Evolutionary conservation across 1,284 basidiomycete genomes (phyloP), one percentile per base, ranked within the genome.

Genomic region (Tylopilus sp.): DNA sequence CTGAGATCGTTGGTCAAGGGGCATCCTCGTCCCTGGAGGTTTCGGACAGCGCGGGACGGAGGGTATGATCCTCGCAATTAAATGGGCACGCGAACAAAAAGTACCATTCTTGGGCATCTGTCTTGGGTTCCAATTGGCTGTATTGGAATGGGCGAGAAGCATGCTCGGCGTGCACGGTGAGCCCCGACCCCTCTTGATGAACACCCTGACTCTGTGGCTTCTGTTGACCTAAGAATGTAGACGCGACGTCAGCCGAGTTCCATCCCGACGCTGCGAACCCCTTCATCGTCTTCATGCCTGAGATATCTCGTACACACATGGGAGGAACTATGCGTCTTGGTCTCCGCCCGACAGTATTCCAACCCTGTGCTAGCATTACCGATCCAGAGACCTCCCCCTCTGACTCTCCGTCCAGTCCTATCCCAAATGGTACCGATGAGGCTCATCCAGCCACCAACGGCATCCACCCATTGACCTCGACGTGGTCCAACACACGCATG

Each of bases 321-420:
- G 96, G 96, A 48, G 96, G 96, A 25, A 99, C 96, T 19, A 99
- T 99, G 96, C 86, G 96, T 18, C 81, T 98, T 13, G 96, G 96
- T 19, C 77, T 99, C 44, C 84, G 96, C 18, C 94, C 97, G 6
- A 98, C 96, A 3, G 79, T 97, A 45, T 98, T 99, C 67, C 79
- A 86, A 54, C 67, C 76, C 12, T 59, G 40, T 41, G 44, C 59
- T 46, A 59, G 59, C 13, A 44, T 46, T 30, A 35, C 41, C 36
- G 53, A 57, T 43, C 13, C 47, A 18, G 51, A 52, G 30, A 16
- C 13, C 8, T 48, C 64, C n/a, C 43, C 55, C 29, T 36, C 50
- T 19, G 57, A 60, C 1, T 23, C 46, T 18, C 47, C 46, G 28
- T 30, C 50, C 21, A 41, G 45, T 12, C 52, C 44, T 18, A 23